Evolutionary conservation across 2,329 filamentous ascomycete genomes (phyloP).

Genomic region (Thielaviopsis populi): DNA sequence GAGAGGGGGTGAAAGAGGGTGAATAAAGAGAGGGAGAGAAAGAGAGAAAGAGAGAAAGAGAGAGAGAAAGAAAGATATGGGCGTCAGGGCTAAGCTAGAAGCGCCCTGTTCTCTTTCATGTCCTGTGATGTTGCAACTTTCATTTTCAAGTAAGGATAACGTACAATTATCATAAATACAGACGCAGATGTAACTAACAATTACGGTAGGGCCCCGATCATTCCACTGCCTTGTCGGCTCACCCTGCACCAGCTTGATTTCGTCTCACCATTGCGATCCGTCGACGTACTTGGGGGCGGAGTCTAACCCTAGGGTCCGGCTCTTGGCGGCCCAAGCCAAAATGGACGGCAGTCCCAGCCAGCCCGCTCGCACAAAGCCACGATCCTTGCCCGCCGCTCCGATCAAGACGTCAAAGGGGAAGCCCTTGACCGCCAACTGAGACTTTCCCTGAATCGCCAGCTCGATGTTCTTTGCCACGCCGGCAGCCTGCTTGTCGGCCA

Average conservation of each 20-base stretch:
- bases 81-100: not conserved
- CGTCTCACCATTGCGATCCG: constrained; percentile 32
- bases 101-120: too few relatives aligned
- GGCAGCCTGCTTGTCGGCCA: constrained; percentile 42
- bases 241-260: too few relatives aligned
- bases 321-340: constrained; percentile 37
- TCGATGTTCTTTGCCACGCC: constrained; percentile 40
- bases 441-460: constrained; percentile 31
- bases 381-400: constrained; percentile 34
- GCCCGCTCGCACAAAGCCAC: constrained; percentile 35
- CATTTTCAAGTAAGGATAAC: not conserved
- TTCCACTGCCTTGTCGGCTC: not conserved
- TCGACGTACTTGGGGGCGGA: constrained; percentile 32
- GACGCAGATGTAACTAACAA: not conserved
- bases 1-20: too few relatives aligned
- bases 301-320: constrained; percentile 34
- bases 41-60: not conserved
- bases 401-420: constrained; percentile 35
- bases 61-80: not conserved
- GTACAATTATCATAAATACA: not conserved
- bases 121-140: too few relatives aligned
- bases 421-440: constrained; percentile 30
- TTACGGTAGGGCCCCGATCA: not conserved
- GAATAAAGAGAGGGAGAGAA: not conserved
- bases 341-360: constrained; percentile 35